Conservation (phyloP, 1,139 yeast genomes). For the Geotrichum klebahnii region DNA sequence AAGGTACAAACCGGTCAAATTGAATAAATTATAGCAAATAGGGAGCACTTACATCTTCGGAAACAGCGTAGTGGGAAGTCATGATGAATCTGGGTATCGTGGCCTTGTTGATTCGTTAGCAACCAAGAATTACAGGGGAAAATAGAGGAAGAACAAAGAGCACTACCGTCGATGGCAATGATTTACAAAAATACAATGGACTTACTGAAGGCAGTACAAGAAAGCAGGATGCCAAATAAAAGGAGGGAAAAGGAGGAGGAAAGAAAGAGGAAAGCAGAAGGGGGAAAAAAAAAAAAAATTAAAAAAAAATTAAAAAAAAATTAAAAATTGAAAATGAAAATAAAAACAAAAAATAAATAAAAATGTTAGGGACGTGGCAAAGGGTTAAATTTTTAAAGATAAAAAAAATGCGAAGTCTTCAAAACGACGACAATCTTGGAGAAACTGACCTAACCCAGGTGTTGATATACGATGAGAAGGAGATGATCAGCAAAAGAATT, state of each 20-base stretch:
- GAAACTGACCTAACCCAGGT: too few species aligned
- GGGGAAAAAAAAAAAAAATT: not conserved
- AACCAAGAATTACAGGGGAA: too few species aligned
- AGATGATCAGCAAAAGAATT: not conserved
- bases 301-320: not conserved
- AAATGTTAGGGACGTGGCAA: conserved; percentile 4
- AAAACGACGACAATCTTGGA: too few species aligned
- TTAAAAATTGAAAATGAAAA: not conserved
- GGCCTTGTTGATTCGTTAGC: too few species aligned
- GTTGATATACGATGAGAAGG: too few species aligned
- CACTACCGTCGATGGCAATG: too few species aligned
- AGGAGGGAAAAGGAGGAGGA: conserved; percentile 8
- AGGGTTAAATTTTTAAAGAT: conserved; percentile 3
- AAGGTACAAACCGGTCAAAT: too few species aligned
- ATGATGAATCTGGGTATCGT: conserved; percentile 10
- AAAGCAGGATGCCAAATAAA: too few species aligned
- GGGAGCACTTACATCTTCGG: conserved; percentile 18
- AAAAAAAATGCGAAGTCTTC: too few species aligned
- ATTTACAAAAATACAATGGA: too few species aligned
- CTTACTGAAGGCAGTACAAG: too few species aligned
- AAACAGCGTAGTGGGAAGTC: conserved; percentile 14
- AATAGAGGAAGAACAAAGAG: too few species aligned
- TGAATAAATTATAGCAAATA: not conserved
- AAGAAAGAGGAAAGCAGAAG: not conserved
- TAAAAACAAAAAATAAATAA: not conserved